Evolutionary conservation across 1,284 basidiomycete genomes (phyloP).

Genomic region (Naganishia sp.): DNA sequence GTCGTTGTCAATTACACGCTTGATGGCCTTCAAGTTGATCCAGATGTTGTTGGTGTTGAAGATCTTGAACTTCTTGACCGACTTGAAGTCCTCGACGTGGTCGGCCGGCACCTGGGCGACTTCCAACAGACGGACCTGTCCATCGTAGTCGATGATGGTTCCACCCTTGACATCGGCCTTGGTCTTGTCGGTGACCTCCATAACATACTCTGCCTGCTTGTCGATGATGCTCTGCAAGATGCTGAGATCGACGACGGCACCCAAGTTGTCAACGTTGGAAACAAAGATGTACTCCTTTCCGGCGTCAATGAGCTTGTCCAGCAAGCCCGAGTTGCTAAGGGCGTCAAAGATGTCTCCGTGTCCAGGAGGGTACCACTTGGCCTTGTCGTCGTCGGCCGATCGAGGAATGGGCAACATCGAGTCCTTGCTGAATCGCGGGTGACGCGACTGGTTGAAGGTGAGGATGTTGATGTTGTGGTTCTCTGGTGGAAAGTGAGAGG

Average conservation of each 20-base stretch:
- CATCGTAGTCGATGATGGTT: slow-evolving; percentile 96
- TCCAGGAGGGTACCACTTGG: slow-evolving; percentile 97
- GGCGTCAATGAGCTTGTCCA: slow-evolving; percentile 89
- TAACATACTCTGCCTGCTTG: slow-evolving; percentile 83
- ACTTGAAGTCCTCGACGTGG: slow-evolving; percentile 61
- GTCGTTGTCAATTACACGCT: slow-evolving; percentile 87
- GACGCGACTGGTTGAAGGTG: slow-evolving; percentile 92
- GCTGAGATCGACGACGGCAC: slow-evolving; percentile 79
- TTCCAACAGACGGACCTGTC: slow-evolving; percentile 89
- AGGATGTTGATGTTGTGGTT: slow-evolving; percentile 96
- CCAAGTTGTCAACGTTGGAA: slow-evolving; percentile 98
- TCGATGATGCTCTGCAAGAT: slow-evolving; percentile 81
- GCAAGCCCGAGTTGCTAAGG: slow-evolving; percentile 83
- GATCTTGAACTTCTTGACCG: slow-evolving; percentile 79
- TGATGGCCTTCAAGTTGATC: slow-evolving; percentile 91
- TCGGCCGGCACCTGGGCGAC: slow-evolving; percentile 98
- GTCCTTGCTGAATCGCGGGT: slow-evolving; percentile 97
- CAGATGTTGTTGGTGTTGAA: slow-evolving; percentile 67
- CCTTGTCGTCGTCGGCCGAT: slow-evolving; percentile 86
- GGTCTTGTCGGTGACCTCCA: slow-evolving; percentile 99
- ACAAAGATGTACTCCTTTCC: slow-evolving; percentile 99
- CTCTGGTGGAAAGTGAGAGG: slow-evolving; percentile 29
- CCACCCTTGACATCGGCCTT: slow-evolving; percentile 99
- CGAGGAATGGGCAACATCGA: slow-evolving; percentile 86
- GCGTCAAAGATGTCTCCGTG: slow-evolving; percentile 76